phyloP scores from a whole-genome alignment of 768 basidiomycete species.

The Serendipita sp. region DNA sequence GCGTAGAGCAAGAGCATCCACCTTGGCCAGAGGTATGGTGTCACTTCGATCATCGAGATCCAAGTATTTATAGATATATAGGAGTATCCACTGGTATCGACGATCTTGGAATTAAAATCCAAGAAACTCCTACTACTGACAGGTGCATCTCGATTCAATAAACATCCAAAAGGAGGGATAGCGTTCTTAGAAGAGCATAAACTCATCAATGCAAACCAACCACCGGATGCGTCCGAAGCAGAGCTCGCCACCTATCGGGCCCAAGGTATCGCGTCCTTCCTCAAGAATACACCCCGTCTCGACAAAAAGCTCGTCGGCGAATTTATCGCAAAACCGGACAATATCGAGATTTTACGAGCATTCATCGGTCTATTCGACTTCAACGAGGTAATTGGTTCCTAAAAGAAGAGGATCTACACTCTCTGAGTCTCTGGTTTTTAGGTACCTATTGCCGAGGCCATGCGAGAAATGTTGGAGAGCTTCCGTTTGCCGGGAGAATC shows the following conservation, averaged over 20 bases:
- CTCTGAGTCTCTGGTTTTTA: slow-evolving; percentile 18
- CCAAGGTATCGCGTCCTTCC: slow-evolving; percentile 63
- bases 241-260: slow-evolving; percentile 18
- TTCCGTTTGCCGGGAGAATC: slow-evolving; percentile 92
- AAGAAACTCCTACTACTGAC: slow-evolving; percentile 73
- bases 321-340: slow-evolving; percentile 78
- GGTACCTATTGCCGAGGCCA: slow-evolving; percentile 91
- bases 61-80: slow-evolving; percentile 15
- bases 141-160: slow-evolving; percentile 76
- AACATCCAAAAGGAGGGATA: slow-evolving; percentile 80
- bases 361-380: slow-evolving; percentile 87
- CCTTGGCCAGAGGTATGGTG: slow-evolving; percentile 43
- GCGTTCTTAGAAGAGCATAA: slow-evolving; percentile 84
- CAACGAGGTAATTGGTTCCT: slow-evolving; percentile 36
- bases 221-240: slow-evolving; percentile 24
- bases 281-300: slow-evolving; percentile 67
- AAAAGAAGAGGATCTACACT: too few relatives aligned
- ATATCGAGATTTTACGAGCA: slow-evolving; percentile 65
- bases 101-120: slow-evolving; percentile 52
- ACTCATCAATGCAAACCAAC: slow-evolving; percentile 33
- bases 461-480: slow-evolving; percentile 84
- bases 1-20: slow-evolving; percentile 36
- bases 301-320: slow-evolving; percentile 92
- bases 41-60: not conserved
- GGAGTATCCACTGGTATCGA: slow-evolving; percentile 39